These are phyloP conservation scores for Scedosporium apiospermum DNA, from an alignment of 2,329 filamentous ascomycete species.

Conservation along the genomic window DNA sequence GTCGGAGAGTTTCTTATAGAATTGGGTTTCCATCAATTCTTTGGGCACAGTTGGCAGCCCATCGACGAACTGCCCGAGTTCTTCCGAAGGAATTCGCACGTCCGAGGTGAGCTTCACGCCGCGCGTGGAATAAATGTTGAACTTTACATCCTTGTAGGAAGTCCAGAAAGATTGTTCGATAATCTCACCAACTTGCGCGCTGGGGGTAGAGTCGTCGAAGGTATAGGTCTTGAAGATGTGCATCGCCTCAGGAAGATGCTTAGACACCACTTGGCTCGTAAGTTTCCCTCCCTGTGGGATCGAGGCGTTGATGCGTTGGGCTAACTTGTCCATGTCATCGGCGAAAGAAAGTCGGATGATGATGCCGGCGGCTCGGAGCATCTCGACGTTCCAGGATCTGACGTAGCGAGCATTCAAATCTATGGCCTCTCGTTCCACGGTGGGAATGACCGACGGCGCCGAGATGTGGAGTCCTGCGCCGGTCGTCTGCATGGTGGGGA, in stretches of 20 bases:
- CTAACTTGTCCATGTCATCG: constrained; percentile 75
- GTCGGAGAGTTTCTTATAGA: constrained; percentile 71
- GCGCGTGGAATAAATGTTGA: constrained; percentile 80
- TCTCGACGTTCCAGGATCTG: constrained; percentile 88
- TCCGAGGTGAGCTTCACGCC: constrained; percentile 78
- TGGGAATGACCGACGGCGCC: constrained; percentile 91
- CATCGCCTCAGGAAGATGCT: constrained; percentile 66
- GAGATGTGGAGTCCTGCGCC: constrained; percentile 90
- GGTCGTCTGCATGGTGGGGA: constrained; percentile 94
- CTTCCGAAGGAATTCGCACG: constrained; percentile 65
- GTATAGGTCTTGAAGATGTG: constrained; percentile 83
- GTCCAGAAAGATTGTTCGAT: constrained; percentile 97
- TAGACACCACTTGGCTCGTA: constrained; percentile 52
- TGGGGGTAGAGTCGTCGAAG: constrained; percentile 84
- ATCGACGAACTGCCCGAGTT: constrained; percentile 65
- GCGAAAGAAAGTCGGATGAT: constrained; percentile 80
- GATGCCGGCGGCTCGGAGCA: constrained; percentile 84
- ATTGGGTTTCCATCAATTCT: constrained; percentile 61
- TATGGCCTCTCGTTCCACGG: constrained; percentile 92
- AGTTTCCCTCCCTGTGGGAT: constrained; percentile 40
- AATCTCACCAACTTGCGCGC: constrained; percentile 68
- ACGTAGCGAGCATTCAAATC: constrained; percentile 95
- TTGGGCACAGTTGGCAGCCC: constrained; percentile 81
- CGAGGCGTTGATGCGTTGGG: constrained; percentile 43
- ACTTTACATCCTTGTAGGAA: constrained; percentile 69